These are phyloP conservation scores for Volvariella surrecta DNA, from an alignment of 1,284 basidiomycete genomes.

Conservation along the genomic window DNA sequence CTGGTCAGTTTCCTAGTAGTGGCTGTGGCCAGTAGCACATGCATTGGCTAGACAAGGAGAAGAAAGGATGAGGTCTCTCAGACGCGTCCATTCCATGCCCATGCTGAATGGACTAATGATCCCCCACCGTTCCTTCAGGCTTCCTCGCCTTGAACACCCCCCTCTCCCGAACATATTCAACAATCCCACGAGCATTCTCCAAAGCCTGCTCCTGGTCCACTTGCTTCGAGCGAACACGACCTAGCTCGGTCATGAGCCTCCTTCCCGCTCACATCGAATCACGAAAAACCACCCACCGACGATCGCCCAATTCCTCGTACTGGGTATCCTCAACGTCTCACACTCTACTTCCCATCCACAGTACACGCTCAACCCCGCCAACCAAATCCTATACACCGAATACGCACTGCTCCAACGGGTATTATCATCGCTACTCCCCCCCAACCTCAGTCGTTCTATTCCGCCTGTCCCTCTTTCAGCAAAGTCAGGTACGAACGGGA, in stretches of 20 bases:
- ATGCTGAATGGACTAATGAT: conserved; percentile 25
- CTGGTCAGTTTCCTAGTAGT: too few species aligned
- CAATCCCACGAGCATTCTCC: conserved; percentile 32
- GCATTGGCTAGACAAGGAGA: too few species aligned
- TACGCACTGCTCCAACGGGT: conserved; percentile 43
- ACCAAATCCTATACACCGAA: conserved; percentile 76
- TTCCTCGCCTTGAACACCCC: conserved; percentile 60
- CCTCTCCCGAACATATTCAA: conserved; percentile 40
- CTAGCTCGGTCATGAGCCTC: too few species aligned
- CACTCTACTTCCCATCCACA: conserved; percentile 86
- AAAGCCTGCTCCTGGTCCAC: conserved; percentile 19
- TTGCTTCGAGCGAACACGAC: neutral
- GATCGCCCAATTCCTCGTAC: conserved; percentile 89
- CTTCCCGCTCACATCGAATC: neutral
- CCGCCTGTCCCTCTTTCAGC: neutral
- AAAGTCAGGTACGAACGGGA: conserved; percentile 15
- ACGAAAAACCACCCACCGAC: conserved; percentile 44
- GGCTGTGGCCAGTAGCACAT: too few species aligned
- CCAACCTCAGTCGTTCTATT: conserved; percentile 21
- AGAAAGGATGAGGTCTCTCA: too few species aligned
- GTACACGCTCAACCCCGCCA: conserved; percentile 57
- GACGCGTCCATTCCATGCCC: too few species aligned
- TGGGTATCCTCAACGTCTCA: conserved; percentile 84
- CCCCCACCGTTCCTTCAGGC: conserved; percentile 61
- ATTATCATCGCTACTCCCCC: conserved; percentile 42